Percentiles rank a stretch among this genome's conserved stretches.
phyloP scores from a whole-genome alignment of 1,139 yeast species.

The Geotrichum australiense region DNA sequence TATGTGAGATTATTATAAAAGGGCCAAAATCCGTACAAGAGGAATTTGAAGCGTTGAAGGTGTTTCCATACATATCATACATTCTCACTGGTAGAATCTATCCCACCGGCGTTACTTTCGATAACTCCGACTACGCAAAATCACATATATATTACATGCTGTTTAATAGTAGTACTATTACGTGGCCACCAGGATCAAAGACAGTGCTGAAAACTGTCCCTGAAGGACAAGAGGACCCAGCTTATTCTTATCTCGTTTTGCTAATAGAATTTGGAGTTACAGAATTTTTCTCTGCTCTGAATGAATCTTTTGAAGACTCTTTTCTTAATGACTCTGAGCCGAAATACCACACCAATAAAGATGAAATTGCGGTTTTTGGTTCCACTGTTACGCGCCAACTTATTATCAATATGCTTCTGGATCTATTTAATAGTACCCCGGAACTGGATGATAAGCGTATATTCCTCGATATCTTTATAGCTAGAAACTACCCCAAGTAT shows the following conservation, averaged over 20 bases:
- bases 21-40: constrained; percentile 19
- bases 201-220: constrained; percentile 23
- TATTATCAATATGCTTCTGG: constrained; percentile 59
- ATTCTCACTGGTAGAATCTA: constrained; percentile 70
- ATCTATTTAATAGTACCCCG: constrained; percentile 37
- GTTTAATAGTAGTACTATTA: constrained; percentile 45
- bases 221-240: constrained; percentile 31
- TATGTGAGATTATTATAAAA: constrained; percentile 38
- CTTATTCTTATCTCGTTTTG: constrained; percentile 53
- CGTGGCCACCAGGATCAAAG: constrained; percentile 40
- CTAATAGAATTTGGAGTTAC: constrained; percentile 48
- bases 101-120: constrained; percentile 49
- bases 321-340: constrained; percentile 43
- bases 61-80: constrained; percentile 58
- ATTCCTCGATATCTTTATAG: constrained; percentile 59
- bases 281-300: constrained; percentile 55
- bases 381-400: constrained; percentile 50
- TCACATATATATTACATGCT: constrained; percentile 46
- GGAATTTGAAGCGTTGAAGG: constrained; percentile 32
- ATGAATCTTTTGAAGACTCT: constrained; percentile 74
- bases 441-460: constrained; percentile 18
- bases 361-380: constrained; percentile 29
- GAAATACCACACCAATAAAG: constrained; percentile 17
- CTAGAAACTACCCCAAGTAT: constrained; percentile 72
- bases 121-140: constrained; percentile 37